A percentile compares a stretch with the other conserved stretches of the same genome.
Evolutionary conservation across 2,329 filamentous ascomycete species (phyloP).

Genomic region (Simplicillium aogashimaense): DNA sequence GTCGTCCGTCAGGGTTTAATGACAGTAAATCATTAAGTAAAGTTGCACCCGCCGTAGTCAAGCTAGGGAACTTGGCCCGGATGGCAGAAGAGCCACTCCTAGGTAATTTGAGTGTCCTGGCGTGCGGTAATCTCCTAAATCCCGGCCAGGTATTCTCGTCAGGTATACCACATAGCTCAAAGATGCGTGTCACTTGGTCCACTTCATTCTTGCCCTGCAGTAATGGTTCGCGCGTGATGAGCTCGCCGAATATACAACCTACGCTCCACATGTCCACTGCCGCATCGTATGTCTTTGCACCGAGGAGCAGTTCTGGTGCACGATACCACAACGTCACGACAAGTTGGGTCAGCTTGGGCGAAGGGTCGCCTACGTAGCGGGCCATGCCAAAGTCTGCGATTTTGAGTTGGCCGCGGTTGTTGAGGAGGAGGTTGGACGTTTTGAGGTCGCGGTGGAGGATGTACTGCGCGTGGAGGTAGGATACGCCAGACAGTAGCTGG

Average conservation of each 20-base stretch:
- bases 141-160: slow-evolving; percentile 75
- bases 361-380: slow-evolving; percentile 72
- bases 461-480: slow-evolving; percentile 81
- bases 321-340: slow-evolving; percentile 98
- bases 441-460: slow-evolving; percentile 92
- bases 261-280: slow-evolving; percentile 93
- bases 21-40: slow-evolving; percentile 63
- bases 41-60: slow-evolving; percentile 64
- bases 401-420: slow-evolving; percentile 89
- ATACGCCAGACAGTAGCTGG: slow-evolving; percentile 71
- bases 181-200: slow-evolving; percentile 79
- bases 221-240: slow-evolving; percentile 72
- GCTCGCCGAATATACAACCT: slow-evolving; percentile 90
- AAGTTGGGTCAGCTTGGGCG: slow-evolving; percentile 72
- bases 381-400: slow-evolving; percentile 99
- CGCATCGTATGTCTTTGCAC: slow-evolving; percentile 61
- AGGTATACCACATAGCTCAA: slow-evolving; percentile 80
- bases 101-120: slow-evolving; percentile 65
- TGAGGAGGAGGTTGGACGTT: slow-evolving; percentile 87
- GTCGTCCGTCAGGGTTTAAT: slow-evolving; percentile 63
- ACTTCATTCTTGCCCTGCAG: slow-evolving; percentile 89
- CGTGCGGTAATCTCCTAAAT: slow-evolving; percentile 82
- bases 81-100: slow-evolving; percentile 34
- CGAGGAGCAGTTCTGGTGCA: slow-evolving; percentile 80
- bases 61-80: slow-evolving; percentile 68